Evolutionary conservation across 1,284 basidiomycete species (phyloP).

Genomic region (Ganoderma multipileum): DNA sequence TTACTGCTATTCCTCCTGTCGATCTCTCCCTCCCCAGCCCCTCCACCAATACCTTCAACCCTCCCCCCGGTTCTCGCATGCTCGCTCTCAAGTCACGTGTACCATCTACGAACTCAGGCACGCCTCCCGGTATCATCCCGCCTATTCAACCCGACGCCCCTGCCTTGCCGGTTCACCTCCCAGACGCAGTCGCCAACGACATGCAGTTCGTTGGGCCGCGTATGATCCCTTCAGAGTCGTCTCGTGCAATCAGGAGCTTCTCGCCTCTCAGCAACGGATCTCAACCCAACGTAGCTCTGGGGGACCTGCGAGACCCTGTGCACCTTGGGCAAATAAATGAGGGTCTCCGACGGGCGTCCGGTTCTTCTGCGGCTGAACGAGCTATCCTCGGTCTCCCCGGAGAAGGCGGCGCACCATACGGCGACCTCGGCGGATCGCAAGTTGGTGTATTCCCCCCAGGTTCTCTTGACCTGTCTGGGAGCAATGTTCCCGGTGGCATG

Average conservation of each 20-base stretch:
- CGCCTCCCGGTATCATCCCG: constrained; percentile 27
- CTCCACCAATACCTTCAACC: constrained; percentile 55
- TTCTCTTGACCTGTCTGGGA: constrained; percentile 34
- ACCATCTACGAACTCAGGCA: constrained; percentile 30
- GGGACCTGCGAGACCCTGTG: constrained; percentile 48
- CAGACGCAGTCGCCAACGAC: constrained; percentile 34
- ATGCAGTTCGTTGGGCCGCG: constrained; percentile 30
- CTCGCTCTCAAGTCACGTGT: constrained; percentile 68
- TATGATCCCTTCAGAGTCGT: constrained; percentile 36
- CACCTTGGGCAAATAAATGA: constrained; percentile 41
- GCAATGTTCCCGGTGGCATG: constrained; percentile 34
- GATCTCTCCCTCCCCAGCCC: constrained; percentile 32
- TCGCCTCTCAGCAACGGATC: constrained; percentile 63
- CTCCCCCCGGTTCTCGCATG: constrained; percentile 73
- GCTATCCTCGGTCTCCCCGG: constrained; percentile 39
- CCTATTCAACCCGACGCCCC: constrained; percentile 23
- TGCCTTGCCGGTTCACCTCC: constrained; percentile 15
- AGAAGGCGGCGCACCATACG: constrained; percentile 43
- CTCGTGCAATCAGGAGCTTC: constrained; percentile 47
- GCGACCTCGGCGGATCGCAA: constrained; percentile 35
- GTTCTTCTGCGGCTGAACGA: constrained; percentile 40
- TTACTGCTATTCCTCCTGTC: constrained; percentile 25
- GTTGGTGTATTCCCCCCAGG: constrained; percentile 26
- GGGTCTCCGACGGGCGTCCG: constrained; percentile 44
- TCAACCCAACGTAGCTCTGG: constrained; percentile 42